Conservation (phyloP, 352 stramenopile species). For the Globisporangium viniferum region DNA sequence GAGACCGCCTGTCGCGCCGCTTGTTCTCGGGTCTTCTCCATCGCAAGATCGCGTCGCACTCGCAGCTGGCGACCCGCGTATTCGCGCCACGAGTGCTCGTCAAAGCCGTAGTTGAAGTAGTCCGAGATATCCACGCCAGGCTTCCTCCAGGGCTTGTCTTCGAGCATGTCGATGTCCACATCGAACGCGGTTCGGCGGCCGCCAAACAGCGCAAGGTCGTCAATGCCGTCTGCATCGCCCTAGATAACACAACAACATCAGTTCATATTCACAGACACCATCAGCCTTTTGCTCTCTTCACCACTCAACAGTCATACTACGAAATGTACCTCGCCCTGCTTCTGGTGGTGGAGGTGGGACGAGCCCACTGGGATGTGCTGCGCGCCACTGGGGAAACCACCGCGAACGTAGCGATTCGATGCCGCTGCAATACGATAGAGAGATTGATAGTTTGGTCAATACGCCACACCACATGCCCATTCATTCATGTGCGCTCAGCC, state of each 20-base stretch:
- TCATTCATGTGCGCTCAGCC: not conserved
- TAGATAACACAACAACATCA: not conserved
- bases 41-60: slow-evolving; percentile 58
- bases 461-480: no score
- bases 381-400: slow-evolving; percentile 35
- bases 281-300: not conserved
- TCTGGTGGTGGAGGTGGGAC: slow-evolving; percentile 21
- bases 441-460: no score
- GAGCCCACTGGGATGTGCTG: slow-evolving; percentile 33
- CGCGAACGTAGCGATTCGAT: slow-evolving; percentile 76
- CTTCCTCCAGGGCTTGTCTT: slow-evolving; percentile 90
- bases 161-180: slow-evolving; percentile 89
- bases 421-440: not conserved
- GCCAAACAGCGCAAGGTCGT: slow-evolving; percentile 78
- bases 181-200: slow-evolving; percentile 88
- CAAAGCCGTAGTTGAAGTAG: slow-evolving; percentile 94
- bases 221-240: slow-evolving; percentile 37
- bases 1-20: slow-evolving; percentile 72
- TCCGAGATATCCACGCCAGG: slow-evolving; percentile 90
- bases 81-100: slow-evolving; percentile 84
- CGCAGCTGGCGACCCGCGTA: slow-evolving; percentile 80
- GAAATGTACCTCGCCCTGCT: slow-evolving; percentile 20
- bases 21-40: slow-evolving; percentile 79
- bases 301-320: not conserved
- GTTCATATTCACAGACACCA: not conserved